Conservation (phyloP, 805 yeast genomes). For the Teunomyces atbi region DNA sequence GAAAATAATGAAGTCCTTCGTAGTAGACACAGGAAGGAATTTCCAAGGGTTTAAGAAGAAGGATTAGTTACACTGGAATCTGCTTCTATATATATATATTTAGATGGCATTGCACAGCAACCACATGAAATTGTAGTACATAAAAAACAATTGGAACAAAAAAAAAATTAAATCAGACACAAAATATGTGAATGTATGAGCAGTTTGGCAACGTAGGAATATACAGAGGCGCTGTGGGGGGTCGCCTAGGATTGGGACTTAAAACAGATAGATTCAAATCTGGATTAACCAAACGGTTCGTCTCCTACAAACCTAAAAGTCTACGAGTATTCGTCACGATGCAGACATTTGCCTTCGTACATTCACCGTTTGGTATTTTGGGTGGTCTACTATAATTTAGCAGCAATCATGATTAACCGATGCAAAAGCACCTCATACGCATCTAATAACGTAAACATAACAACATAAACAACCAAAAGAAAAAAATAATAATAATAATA, state of each 20-base stretch:
- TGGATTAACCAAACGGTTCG: background rate
- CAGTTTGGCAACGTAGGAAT: background rate
- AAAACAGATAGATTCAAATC: background rate
- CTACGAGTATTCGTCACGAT: background rate
- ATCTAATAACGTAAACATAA: background rate
- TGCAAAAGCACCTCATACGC: background rate
- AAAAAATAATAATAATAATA: background rate
- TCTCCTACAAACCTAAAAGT: background rate
- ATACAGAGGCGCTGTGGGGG: background rate
- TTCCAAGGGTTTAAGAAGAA: too few species aligned
- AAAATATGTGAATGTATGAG: background rate
- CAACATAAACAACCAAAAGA: background rate
- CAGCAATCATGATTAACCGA: background rate
- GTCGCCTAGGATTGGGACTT: background rate
- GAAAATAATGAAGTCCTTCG: too few species aligned
- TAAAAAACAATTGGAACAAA: background rate
- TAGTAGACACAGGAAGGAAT: too few species aligned
- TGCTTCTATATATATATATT: background rate
- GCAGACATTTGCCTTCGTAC: background rate
- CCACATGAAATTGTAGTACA: background rate
- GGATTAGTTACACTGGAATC: background rate
- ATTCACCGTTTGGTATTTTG: background rate
- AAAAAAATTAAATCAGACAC: background rate
- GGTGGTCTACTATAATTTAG: background rate
- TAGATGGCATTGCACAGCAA: constrained; percentile 1